A percentile compares a stretch with the other conserved stretches of the same genome.
Evolutionary conservation across 176 grass and related monocot species (phyloP).

Genomic region (Musa beccarii): DNA sequence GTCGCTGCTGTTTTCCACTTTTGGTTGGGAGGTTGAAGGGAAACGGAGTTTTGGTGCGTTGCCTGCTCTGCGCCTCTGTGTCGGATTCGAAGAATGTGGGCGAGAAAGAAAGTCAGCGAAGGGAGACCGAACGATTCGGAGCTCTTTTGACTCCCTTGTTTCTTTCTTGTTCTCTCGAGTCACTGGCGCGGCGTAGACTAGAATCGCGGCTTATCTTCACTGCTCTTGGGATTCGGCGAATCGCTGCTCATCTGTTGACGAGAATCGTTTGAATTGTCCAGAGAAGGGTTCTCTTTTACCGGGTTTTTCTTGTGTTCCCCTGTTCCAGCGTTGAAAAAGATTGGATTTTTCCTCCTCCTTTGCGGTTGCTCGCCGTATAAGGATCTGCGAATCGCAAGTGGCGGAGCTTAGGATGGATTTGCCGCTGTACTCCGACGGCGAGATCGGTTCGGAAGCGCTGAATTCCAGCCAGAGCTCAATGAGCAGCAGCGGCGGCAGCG

Average conservation of each 20-base stretch:
- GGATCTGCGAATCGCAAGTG: background rate
- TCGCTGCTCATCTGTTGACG: background rate
- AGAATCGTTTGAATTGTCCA: background rate
- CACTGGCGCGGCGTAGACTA: background rate
- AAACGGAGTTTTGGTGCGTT: background rate
- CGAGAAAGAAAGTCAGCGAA: background rate
- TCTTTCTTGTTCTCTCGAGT: background rate
- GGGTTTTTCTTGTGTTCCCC: background rate
- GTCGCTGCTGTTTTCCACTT: background rate
- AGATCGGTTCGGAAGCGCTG: constrained; percentile 41
- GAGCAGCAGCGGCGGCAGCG: constrained; percentile 39
- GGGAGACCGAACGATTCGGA: background rate
- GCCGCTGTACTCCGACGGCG: constrained; percentile 32
- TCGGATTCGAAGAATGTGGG: background rate
- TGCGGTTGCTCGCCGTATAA: constrained; percentile 10
- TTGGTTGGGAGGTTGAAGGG: background rate
- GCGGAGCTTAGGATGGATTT: constrained; percentile 3
- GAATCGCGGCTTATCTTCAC: background rate
- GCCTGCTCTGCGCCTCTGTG: background rate
- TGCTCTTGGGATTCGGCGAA: constrained; percentile 1
- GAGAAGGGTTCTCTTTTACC: background rate
- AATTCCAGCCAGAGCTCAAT: constrained; percentile 76
- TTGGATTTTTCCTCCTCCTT: background rate
- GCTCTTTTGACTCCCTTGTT: background rate
- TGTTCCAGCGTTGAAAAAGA: background rate